A percentile compares a stretch with the other conserved stretches of the same genome.
These are phyloP conservation scores for Aspergillus sp. DNA, from an alignment of 2,329 filamentous ascomycete genomes.

Conservation along the genomic window DNA sequence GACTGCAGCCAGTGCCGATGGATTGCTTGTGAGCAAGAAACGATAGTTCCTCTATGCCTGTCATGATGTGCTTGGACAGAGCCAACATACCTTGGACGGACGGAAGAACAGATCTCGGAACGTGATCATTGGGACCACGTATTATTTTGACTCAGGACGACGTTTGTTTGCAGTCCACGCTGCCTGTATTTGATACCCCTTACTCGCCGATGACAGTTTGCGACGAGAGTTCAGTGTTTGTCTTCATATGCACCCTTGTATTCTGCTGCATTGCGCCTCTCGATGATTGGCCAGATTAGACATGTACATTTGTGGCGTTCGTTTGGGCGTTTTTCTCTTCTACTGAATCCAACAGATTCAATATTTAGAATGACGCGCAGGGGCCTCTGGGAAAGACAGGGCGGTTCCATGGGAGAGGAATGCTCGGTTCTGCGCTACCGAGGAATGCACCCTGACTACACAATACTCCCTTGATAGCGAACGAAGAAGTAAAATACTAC, in stretches of 20 bases:
- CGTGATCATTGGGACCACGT: constrained; percentile 23
- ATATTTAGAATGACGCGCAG: not conserved
- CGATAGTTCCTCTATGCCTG: not conserved
- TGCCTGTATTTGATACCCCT: constrained; percentile 25
- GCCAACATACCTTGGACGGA: not conserved
- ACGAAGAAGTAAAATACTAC: not conserved
- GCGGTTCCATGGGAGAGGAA: not conserved
- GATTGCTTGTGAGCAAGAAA: constrained; percentile 2
- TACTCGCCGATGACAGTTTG: constrained; percentile 15
- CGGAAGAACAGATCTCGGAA: constrained; percentile 4
- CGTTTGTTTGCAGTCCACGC: constrained; percentile 16
- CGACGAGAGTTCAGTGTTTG: constrained; percentile 3
- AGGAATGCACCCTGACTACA: not conserved
- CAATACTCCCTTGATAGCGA: not conserved
- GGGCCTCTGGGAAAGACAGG: not conserved
- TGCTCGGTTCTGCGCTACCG: not conserved
- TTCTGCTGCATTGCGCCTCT: not conserved
- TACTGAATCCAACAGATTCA: not conserved
- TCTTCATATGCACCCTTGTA: not conserved
- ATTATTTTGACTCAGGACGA: constrained; percentile 12
- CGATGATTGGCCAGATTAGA: not conserved
- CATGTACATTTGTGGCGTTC: not conserved
- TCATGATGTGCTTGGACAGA: not conserved
- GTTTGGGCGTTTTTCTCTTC: not conserved
- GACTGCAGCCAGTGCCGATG: constrained; percentile 11